Conservation (phyloP, 176 grass and related monocot species). For the Areca catechu region DNA sequence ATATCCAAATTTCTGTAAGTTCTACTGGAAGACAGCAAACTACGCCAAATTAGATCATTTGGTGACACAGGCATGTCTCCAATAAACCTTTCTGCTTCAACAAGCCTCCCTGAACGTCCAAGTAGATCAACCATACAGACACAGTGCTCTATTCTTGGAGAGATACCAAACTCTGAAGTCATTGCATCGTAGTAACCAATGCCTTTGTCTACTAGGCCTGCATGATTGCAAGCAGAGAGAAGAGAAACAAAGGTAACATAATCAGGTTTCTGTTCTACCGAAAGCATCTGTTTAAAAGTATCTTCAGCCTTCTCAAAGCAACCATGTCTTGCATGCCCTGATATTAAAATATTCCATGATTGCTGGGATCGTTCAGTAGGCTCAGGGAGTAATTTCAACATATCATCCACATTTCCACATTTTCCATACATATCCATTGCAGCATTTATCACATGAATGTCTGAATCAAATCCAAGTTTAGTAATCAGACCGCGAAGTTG, state of each 20-base stretch:
- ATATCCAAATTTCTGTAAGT: constrained; percentile 65
- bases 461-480: constrained; percentile 52
- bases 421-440: constrained; percentile 90
- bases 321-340: constrained; percentile 64
- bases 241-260: constrained; percentile 74
- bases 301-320: constrained; percentile 65
- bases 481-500: constrained; percentile 64
- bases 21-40: constrained; percentile 75
- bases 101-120: constrained; percentile 54
- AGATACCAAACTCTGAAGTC: constrained; percentile 44
- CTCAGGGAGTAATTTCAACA: constrained; percentile 56
- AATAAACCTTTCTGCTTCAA: constrained; percentile 61
- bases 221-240: constrained; percentile 78
- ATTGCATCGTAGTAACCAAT: constrained; percentile 62
- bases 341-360: constrained; percentile 86
- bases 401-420: constrained; percentile 72
- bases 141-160: constrained; percentile 79
- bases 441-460: constrained; percentile 62
- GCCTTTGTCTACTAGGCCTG: constrained; percentile 59
- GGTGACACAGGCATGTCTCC: constrained; percentile 52
- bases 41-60: constrained; percentile 83
- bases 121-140: constrained; percentile 83
- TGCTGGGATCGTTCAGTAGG: constrained; percentile 40
- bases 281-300: constrained; percentile 60
- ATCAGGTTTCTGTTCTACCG: constrained; percentile 45